Evolutionary conservation across 163 green algal genomes (phyloP).

Genomic region (Chlamydomonas reinhardtii): DNA sequence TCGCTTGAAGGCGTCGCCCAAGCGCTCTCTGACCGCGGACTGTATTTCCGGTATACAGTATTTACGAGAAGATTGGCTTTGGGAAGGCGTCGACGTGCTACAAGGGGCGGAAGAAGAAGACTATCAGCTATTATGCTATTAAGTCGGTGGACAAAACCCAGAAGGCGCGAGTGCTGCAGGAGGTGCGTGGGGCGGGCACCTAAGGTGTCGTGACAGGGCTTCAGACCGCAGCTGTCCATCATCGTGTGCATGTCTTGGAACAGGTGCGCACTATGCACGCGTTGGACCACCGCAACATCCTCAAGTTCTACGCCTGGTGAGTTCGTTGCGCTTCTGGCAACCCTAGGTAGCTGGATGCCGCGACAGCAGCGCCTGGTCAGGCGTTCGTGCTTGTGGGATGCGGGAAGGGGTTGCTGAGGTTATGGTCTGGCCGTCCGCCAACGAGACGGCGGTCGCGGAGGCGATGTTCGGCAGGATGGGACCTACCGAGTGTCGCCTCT

Average conservation of each 20-base stretch:
- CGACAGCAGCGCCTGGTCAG: no score
- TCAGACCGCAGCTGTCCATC: no score
- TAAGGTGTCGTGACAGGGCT: not conserved
- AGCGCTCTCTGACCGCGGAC: not conserved
- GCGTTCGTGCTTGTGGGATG: no score
- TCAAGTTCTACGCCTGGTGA: slow-evolving; percentile 93
- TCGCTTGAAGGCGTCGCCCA: not conserved
- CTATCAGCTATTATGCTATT: slow-evolving; percentile 95
- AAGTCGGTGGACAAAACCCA: slow-evolving; percentile 93
- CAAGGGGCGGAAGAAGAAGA: slow-evolving; percentile 95
- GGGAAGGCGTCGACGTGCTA: slow-evolving; percentile 93
- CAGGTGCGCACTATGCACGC: slow-evolving; percentile 87
- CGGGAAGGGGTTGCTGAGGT: no score
- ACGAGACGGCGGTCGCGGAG: no score
- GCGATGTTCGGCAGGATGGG: no score
- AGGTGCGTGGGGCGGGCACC: slow-evolving; percentile 69
- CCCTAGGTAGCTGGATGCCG: no score
- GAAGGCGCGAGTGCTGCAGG: slow-evolving; percentile 88
- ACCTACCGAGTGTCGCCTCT: no score
- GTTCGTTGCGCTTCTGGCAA: not conserved
- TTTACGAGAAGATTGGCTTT: slow-evolving; percentile 92
- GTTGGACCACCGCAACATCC: slow-evolving; percentile 89
- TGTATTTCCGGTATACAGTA: slow-evolving; percentile 39
- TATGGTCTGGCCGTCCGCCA: no score
- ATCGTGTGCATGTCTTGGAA: not conserved